Evolutionary conservation across 2,329 filamentous ascomycete genomes (phyloP).

Genomic region (Colletotrichum sp.): DNA sequence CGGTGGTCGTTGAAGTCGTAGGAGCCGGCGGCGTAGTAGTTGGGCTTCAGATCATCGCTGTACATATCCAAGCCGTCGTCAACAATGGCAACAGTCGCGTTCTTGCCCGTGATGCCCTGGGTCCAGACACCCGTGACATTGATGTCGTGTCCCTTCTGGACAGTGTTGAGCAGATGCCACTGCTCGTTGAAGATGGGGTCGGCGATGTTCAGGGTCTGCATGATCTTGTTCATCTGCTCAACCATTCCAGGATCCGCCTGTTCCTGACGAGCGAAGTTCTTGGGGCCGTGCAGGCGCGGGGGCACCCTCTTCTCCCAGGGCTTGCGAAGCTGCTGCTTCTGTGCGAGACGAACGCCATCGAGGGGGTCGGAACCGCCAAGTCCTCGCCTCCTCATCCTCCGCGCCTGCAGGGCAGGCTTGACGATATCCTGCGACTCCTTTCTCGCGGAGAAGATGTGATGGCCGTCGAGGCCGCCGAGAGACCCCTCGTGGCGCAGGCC

Average conservation of each 20-base stretch:
- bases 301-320: slow-evolving; percentile 60
- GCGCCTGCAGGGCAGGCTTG: slow-evolving; percentile 54
- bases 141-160: slow-evolving; percentile 85
- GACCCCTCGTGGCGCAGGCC: slow-evolving; percentile 82
- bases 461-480: slow-evolving; percentile 77
- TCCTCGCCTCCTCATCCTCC: slow-evolving; percentile 67
- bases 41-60: slow-evolving; percentile 88
- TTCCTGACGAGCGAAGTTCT: slow-evolving; percentile 15
- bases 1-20: slow-evolving; percentile 94
- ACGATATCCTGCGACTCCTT: slow-evolving; percentile 67
- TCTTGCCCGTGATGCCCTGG: slow-evolving; percentile 87
- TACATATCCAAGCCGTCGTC: slow-evolving; percentile 97
- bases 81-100: slow-evolving; percentile 89
- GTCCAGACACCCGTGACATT: slow-evolving; percentile 96
- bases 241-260: slow-evolving; percentile 49
- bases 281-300: slow-evolving; percentile 25
- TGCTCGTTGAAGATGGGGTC: slow-evolving; percentile 94
- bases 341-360: slow-evolving; percentile 76
- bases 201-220: slow-evolving; percentile 71
- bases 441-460: slow-evolving; percentile 84
- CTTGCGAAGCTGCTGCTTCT: slow-evolving; percentile 69
- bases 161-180: slow-evolving; percentile 91
- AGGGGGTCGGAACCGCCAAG: slow-evolving; percentile 61
- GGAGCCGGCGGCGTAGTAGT: slow-evolving; percentile 92
- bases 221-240: slow-evolving; percentile 64